These are phyloP conservation scores for Cystoderma amianthinum DNA, from an alignment of 768 basidiomycete genomes.

Conservation along the genomic window DNA sequence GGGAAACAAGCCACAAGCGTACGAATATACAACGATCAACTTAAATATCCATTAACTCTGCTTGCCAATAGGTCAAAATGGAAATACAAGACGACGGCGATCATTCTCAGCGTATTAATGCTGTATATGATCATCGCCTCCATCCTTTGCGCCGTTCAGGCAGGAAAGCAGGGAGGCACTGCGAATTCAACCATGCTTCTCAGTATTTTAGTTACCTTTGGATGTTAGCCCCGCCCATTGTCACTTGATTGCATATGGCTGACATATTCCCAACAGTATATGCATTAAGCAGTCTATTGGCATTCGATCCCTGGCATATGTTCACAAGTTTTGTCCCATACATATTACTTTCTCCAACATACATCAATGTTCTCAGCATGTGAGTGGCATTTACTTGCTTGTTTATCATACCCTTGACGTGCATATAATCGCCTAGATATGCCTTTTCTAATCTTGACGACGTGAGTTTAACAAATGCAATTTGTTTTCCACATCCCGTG, in stretches of 20 bases:
- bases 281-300: conserved; percentile 68
- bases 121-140: conserved; percentile 81
- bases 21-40: conserved; percentile 8
- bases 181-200: conserved; percentile 76
- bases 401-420: not conserved
- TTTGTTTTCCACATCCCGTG: too few species aligned
- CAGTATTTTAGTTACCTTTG: conserved; percentile 82
- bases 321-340: conserved; percentile 88
- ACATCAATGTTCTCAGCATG: conserved; percentile 75
- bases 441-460: conserved; percentile 85
- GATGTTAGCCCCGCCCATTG: conserved; percentile 36
- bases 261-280: conserved; percentile 41
- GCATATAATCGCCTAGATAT: conserved; percentile 39
- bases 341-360: conserved; percentile 77
- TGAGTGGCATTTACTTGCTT: conserved; percentile 26
- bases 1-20: conserved; percentile 93
- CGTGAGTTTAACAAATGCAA: too few species aligned
- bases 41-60: not conserved
- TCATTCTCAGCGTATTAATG: conserved; percentile 72
- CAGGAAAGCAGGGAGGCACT: conserved; percentile 56
- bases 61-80: conserved; percentile 48
- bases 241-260: not conserved
- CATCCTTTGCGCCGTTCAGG: conserved; percentile 71
- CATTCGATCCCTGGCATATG: conserved; percentile 96
- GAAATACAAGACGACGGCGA: conserved; percentile 82